Percentiles rank a stretch among this genome's conserved stretches.
phyloP scores from a whole-genome alignment of 495 filamentous ascomycete genomes.

The Amorphotheca resinae region DNA sequence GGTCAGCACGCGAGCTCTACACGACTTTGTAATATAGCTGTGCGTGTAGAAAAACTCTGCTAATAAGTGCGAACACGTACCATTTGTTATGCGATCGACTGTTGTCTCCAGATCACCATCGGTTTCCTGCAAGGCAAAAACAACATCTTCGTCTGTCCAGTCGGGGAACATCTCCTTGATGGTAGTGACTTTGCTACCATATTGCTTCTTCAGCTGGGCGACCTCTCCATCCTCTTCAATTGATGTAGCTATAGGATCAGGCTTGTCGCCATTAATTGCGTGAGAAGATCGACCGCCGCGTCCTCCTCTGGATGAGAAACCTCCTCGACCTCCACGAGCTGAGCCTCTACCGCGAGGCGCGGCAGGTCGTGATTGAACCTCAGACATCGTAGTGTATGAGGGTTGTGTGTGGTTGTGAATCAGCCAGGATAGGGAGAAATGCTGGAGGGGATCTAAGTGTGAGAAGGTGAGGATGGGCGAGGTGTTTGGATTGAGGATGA shows the following conservation, averaged over 20 bases:
- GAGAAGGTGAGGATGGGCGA: constrained; percentile 11
- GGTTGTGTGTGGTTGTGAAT: constrained; percentile 21
- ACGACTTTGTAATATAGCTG: background rate
- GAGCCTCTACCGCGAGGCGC: constrained; percentile 69
- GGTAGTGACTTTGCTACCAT: constrained; percentile 54
- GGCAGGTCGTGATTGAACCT: constrained; percentile 70
- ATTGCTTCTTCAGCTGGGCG: constrained; percentile 80
- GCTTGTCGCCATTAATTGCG: constrained; percentile 54
- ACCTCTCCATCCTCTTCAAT: constrained; percentile 84
- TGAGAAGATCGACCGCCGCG: constrained; percentile 38
- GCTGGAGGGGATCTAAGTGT: background rate
- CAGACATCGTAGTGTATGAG: constrained; percentile 52
- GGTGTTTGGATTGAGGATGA: background rate
- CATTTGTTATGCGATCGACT: constrained; percentile 83
- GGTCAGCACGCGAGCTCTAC: background rate
- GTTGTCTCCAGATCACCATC: constrained; percentile 75
- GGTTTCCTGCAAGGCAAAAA: constrained; percentile 84
- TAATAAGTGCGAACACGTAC: constrained; percentile 45
- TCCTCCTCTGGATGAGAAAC: constrained; percentile 61
- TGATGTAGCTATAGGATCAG: constrained; percentile 35
- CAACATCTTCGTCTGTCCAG: constrained; percentile 85
- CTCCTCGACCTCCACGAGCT: constrained; percentile 70
- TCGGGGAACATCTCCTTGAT: constrained; percentile 86
- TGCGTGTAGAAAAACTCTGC: too few species aligned
- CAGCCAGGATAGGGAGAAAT: constrained; percentile 24